phyloP scores from a whole-genome alignment of 2,329 filamentous ascomycete genomes.

The Penicillium brasilianum region DNA sequence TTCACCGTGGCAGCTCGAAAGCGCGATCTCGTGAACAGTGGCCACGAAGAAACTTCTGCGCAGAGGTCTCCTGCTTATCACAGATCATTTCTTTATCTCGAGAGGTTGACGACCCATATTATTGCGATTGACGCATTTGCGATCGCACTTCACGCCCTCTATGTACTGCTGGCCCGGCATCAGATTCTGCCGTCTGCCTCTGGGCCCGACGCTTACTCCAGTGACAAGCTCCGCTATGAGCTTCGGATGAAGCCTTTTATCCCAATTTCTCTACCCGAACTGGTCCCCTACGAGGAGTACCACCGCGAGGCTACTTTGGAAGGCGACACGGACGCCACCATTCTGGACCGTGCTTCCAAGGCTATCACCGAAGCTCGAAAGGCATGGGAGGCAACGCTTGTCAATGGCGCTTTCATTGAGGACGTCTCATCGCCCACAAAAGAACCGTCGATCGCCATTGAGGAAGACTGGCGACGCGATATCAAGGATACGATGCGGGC shows the following conservation, averaged over 20 bases:
- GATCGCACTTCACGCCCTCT: constrained; percentile 63
- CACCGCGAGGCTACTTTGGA: constrained; percentile 49
- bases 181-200: constrained; percentile 55
- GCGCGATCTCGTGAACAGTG: constrained; percentile 26
- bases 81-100: constrained; percentile 57
- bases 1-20: constrained; percentile 57
- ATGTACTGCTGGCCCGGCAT: constrained; percentile 68
- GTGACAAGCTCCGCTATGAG: constrained; percentile 73
- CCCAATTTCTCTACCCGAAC: constrained; percentile 67
- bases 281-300: constrained; percentile 70
- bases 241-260: constrained; percentile 86
- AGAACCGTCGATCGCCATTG: constrained; percentile 50
- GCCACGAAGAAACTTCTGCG: constrained; percentile 14
- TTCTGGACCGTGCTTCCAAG: constrained; percentile 48
- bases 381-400: constrained; percentile 49
- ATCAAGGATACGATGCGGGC: constrained; percentile 68
- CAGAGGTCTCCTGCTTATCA: constrained; percentile 44
- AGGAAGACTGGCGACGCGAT: constrained; percentile 66
- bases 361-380: constrained; percentile 49
- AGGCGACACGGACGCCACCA: constrained; percentile 48
- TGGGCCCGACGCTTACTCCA: constrained; percentile 64
- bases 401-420: constrained; percentile 43
- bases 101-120: constrained; percentile 67
- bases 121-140: constrained; percentile 64
- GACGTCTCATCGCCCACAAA: constrained; percentile 16